Evolutionary conservation across 257 asterid species (phyloP), one percentile per base, ranked within the genome.

Genomic region (Verbascum thapsus): DNA sequence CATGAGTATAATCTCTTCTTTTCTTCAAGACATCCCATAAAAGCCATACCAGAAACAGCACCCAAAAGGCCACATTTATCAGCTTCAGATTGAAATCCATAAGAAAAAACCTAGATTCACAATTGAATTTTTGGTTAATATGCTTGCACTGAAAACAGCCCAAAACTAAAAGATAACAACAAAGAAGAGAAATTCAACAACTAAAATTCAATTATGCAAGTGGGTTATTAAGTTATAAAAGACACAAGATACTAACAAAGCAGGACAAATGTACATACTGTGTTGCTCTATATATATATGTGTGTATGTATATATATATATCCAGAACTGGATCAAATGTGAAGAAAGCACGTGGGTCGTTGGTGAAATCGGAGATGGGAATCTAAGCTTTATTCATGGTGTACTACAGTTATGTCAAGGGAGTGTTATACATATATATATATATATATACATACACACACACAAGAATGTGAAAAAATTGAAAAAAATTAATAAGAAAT

Each of bases 321-420:
- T 63, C 70, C 54, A 42, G 42, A 70, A 69, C 11, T 50, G 67
- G 74, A 75, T 53, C 67, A 52, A 57, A 26, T 59, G 81, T 37
- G 80, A 62, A 66, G 78, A 69, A 70, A 77, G 35, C 86, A 80
- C 82, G 92, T 82, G 88, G 67, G 73, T 55, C 32, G 81, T 78
- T 68, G 80, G 86, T 73, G 76, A 51, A 70, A 57, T 58, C 60
- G 65, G 47, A 78, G 18, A 50, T 41, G 65, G 86, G 85, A 81
- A 75, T 78, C 80, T 73, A 55, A 60, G 68, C 58, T 68, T 72
- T 47, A 55, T 45, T 47, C 9, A 63, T 16, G 19, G 19, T 53
- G 69, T 18, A 3, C 42, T 41, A n/a, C 68, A 8, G 73, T 41
- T 57, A 35, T 45, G n/a, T 16, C 62, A 26, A 26, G 5, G 32